phyloP scores from a whole-genome alignment of 2,329 filamentous ascomycete species.

The Hypocrella siamensis region DNA sequence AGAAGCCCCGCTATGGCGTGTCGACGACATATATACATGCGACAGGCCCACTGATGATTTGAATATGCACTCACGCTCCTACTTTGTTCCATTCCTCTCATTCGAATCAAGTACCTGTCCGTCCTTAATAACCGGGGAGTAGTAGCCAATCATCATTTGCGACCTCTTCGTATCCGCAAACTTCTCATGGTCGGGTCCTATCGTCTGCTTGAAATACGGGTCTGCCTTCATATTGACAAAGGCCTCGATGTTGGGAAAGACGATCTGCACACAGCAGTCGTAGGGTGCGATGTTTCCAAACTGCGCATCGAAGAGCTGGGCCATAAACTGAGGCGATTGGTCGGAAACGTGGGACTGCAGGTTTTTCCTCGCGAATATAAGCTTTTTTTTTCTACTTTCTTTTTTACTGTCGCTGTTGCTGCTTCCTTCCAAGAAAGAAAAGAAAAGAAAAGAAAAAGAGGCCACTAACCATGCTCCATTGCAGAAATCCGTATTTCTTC shows the following conservation, averaged over 20 bases:
- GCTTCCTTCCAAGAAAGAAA: neutral
- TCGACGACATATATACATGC: no score
- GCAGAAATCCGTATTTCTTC: constrained; percentile 1
- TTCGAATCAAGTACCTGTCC: constrained; percentile 11
- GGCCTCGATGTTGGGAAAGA: constrained; percentile 1
- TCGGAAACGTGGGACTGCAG: neutral
- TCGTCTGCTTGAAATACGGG: constrained; percentile 1
- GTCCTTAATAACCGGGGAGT: neutral
- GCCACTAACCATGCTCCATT: constrained; percentile 1
- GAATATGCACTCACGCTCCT: no score
- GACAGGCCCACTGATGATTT: no score
- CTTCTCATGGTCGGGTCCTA: constrained; percentile 1
- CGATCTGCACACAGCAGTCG: constrained; percentile 1
- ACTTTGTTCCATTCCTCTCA: no score
- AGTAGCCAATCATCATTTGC: constrained; percentile 3
- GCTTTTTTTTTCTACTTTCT: no score
- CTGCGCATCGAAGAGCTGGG: constrained; percentile 1
- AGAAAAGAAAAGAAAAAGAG: neutral
- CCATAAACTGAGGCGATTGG: neutral
- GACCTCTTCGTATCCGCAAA: constrained; percentile 2
- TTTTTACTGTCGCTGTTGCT: neutral
- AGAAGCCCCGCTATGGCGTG: no score
- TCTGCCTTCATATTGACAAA: constrained; percentile 1
- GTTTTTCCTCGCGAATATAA: no score
- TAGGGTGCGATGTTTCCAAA: constrained; percentile 1